Percentiles rank a stretch among this genome's conserved stretches.
These are phyloP conservation scores for Aureococcus anophagefferens DNA, from an alignment of 108 stramenopile species.

Conservation along the genomic window DNA sequence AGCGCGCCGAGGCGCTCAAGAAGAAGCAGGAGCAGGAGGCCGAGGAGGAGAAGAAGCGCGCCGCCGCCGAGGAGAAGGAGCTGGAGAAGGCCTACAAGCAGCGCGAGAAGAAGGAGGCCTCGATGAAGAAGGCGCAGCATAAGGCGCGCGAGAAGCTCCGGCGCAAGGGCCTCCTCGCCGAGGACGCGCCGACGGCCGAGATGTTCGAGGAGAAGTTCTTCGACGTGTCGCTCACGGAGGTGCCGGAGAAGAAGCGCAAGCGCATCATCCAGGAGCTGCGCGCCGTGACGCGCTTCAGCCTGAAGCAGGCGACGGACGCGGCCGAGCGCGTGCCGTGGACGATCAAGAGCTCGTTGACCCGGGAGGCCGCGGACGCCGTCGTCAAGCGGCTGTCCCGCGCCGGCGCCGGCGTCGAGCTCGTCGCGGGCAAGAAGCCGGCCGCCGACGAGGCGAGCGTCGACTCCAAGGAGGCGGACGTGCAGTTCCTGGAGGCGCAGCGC, in stretches of 20 bases:
- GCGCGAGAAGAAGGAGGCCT: neutral
- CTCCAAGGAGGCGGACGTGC: neutral
- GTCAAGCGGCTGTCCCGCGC: neutral
- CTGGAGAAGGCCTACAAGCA: neutral
- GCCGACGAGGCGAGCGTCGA: neutral
- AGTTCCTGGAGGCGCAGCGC: neutral
- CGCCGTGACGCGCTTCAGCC: no score
- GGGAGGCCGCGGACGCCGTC: neutral
- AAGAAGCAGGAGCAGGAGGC: no score
- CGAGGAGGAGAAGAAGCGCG: no score
- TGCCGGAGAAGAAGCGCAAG: no score
- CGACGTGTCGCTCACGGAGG: no score
- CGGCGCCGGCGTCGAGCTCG: no score
- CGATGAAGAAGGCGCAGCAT: neutral
- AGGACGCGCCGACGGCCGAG: no score
- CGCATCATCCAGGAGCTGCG: no score
- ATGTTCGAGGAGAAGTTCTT: no score
- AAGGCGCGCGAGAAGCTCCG: neutral
- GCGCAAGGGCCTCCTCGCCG: no score
- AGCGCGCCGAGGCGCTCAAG: neutral
- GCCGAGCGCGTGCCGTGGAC: constrained; percentile 11
- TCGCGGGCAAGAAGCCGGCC: constrained; percentile 3
- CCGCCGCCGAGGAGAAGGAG: neutral
- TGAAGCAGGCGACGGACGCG: no score
- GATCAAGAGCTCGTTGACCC: constrained; percentile 6